A percentile compares a stretch with the other conserved stretches of the same genome.
phyloP scores from a whole-genome alignment of 371 early-diverging fungal species.

The Syncephalastrum sp. region DNA sequence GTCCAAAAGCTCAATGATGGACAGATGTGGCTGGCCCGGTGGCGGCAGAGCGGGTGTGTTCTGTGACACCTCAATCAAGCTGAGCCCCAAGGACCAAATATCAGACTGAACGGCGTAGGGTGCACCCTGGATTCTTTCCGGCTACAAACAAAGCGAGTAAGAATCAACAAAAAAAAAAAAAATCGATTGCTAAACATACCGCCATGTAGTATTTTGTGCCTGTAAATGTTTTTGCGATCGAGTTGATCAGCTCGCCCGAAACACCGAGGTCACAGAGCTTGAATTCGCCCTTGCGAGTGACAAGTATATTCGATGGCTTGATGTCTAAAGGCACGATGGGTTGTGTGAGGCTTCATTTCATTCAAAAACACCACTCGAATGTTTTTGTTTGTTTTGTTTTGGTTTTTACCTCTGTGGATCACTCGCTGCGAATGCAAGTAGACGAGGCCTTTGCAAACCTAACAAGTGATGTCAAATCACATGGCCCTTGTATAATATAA shows the following conservation, averaged over 20 bases:
- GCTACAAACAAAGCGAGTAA: slow-evolving; percentile 39
- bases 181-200: slow-evolving; percentile 48
- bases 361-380: background rate
- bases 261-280: slow-evolving; percentile 97
- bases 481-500: background rate
- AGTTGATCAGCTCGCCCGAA: slow-evolving; percentile 85
- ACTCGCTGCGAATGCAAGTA: slow-evolving; percentile 76
- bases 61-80: slow-evolving; percentile 91
- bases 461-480: background rate
- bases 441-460: slow-evolving; percentile 75
- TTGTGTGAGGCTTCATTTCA: background rate
- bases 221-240: slow-evolving; percentile 91
- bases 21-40: slow-evolving; percentile 58
- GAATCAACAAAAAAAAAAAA: background rate
- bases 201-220: slow-evolving; percentile 97
- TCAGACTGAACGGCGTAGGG: slow-evolving; percentile 89
- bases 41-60: slow-evolving; percentile 86
- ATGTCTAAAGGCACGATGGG: slow-evolving; percentile 52
- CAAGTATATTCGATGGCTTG: slow-evolving; percentile 90
- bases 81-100: slow-evolving; percentile 92
- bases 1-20: slow-evolving; percentile 87
- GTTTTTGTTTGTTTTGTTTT: background rate
- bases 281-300: slow-evolving; percentile 81
- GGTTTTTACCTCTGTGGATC: slow-evolving; percentile 75
- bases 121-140: slow-evolving; percentile 93